Evolutionary conservation across 2,329 filamentous ascomycete genomes (phyloP).

Genomic region (Phoma sp.): DNA sequence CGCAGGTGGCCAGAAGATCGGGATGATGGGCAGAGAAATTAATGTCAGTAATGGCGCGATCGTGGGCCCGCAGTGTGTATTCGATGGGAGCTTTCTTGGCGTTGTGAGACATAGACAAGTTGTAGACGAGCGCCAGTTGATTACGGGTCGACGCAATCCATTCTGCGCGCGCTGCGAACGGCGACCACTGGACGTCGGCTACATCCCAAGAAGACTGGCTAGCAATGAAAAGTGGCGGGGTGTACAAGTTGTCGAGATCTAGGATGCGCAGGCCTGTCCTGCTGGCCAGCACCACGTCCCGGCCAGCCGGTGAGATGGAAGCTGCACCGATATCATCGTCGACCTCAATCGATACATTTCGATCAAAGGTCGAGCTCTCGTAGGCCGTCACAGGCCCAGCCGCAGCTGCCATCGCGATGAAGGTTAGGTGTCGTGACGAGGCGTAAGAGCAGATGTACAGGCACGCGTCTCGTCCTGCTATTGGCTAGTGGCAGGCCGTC

Average conservation of each 20-base stretch:
- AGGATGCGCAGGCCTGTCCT: conserved; percentile 90
- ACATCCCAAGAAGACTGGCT: conserved; percentile 94
- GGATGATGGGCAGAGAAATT: conserved; percentile 95
- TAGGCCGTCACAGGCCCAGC: conserved; percentile 63
- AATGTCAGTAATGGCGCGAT: conserved; percentile 90
- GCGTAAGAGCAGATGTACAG: conserved; percentile 14
- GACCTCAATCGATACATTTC: conserved; percentile 83
- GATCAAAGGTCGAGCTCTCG: conserved; percentile 87
- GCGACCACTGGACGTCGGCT: conserved; percentile 96
- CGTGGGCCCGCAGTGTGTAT: conserved; percentile 85
- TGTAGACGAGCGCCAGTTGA: conserved; percentile 94
- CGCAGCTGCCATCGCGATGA: conserved; percentile 31
- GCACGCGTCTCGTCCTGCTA: conserved; percentile 6
- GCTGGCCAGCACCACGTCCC: conserved; percentile 86
- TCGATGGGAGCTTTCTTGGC: conserved; percentile 79
- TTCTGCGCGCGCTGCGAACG: conserved; percentile 85
- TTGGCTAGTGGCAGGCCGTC: conserved; percentile 4
- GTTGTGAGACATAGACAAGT: conserved; percentile 67
- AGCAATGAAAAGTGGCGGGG: conserved; percentile 81
- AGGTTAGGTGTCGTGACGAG: conserved; percentile 10
- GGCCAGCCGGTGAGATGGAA: conserved; percentile 88
- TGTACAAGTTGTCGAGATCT: conserved; percentile 88
- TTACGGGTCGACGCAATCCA: conserved; percentile 96
- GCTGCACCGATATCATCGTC: conserved; percentile 82
- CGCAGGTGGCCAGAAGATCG: conserved; percentile 87